Evolutionary conservation across 2,329 filamentous ascomycete species (phyloP).

Genomic region (Apiospora sp.): DNA sequence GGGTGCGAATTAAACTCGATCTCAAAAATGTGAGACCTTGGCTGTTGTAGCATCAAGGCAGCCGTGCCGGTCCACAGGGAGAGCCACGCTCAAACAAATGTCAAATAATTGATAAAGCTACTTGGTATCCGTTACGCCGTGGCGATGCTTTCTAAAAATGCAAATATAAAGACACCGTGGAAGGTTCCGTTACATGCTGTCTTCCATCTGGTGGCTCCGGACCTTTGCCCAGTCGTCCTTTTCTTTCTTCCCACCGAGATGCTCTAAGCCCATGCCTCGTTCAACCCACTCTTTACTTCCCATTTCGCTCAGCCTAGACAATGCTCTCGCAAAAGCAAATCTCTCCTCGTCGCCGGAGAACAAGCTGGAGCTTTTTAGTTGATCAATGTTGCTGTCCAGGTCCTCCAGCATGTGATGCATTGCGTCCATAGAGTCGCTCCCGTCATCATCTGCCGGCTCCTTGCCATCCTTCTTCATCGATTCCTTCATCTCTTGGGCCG

Average conservation of each 20-base stretch:
- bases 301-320: conserved; percentile 90
- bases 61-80: background rate
- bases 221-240: conserved; percentile 71
- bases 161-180: background rate
- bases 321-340: conserved; percentile 91
- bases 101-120: background rate
- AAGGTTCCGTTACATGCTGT: conserved; percentile 61
- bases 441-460: conserved; percentile 50
- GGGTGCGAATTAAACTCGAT: background rate
- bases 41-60: background rate
- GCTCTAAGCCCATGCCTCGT: conserved; percentile 73
- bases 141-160: conserved; percentile 1
- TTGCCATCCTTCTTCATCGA: conserved; percentile 59
- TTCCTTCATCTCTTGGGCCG: conserved; percentile 71
- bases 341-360: conserved; percentile 96
- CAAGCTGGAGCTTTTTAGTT: conserved; percentile 84
- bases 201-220: conserved; percentile 72
- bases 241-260: conserved; percentile 69
- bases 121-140: conserved; percentile 9
- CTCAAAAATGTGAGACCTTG: background rate
- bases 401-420: conserved; percentile 89
- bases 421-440: conserved; percentile 58
- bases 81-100: background rate
- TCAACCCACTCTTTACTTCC: conserved; percentile 95
- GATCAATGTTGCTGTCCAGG: conserved; percentile 81